Conservation (phyloP, 306 rosid species). For the Adenanthera pavonina region DNA sequence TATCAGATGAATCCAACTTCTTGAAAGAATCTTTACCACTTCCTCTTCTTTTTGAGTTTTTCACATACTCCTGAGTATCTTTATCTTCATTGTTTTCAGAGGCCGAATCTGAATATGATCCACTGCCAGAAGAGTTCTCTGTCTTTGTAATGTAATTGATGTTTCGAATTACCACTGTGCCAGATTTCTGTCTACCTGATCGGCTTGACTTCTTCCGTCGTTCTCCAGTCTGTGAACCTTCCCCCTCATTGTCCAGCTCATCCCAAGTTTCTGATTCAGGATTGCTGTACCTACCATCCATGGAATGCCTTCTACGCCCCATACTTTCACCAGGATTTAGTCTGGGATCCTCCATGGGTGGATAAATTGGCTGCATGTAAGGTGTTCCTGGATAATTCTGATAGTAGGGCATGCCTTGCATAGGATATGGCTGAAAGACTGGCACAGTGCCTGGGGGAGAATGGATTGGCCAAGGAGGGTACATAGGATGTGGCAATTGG, state of each 20-base stretch:
- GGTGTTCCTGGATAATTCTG: slow-evolving; percentile 82
- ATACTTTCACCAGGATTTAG: slow-evolving; percentile 54
- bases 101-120: slow-evolving; percentile 66
- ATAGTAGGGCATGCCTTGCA: slow-evolving; percentile 97
- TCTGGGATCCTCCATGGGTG: slow-evolving; percentile 71
- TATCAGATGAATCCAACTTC: slow-evolving; percentile 50
- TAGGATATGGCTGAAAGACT: slow-evolving; percentile 77
- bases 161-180: slow-evolving; percentile 88
- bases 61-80: slow-evolving; percentile 51
- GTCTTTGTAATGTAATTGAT: slow-evolving; percentile 85
- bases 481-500: slow-evolving; percentile 88
- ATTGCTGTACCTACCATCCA: slow-evolving; percentile 71
- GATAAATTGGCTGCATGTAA: slow-evolving; percentile 75
- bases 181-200: slow-evolving; percentile 72
- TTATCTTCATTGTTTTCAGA: slow-evolving; percentile 64
- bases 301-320: slow-evolving; percentile 78
- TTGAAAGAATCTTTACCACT: slow-evolving; percentile 48
- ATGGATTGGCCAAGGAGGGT: slow-evolving; percentile 93
- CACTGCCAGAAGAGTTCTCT: slow-evolving; percentile 68
- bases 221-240: slow-evolving; percentile 56
- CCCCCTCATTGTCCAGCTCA: slow-evolving; percentile 64
- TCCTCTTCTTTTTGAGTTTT: slow-evolving; percentile 63
- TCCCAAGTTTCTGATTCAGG: slow-evolving; percentile 67
- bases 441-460: slow-evolving; percentile 84
- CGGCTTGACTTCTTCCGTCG: slow-evolving; percentile 63